Evolutionary conservation across 306 rosid genomes (phyloP).

Genomic region (Quercus alba): DNA sequence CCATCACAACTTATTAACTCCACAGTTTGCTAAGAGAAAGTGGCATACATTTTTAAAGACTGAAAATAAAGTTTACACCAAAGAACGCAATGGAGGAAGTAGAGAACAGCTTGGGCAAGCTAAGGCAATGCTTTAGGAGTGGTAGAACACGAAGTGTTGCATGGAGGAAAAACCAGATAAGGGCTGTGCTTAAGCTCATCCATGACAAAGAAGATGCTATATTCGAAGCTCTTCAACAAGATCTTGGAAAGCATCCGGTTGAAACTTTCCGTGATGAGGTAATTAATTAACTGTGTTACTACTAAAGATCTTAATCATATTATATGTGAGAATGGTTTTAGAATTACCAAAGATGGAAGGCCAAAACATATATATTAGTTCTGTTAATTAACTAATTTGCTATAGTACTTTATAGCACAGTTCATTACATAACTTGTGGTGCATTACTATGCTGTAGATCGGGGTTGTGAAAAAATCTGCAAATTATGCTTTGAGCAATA

Average conservation of each 20-base stretch:
- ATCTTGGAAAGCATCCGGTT: conserved; percentile 82
- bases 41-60: neutral
- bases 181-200: conserved; percentile 48
- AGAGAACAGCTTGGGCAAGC: conserved; percentile 35
- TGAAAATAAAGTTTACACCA: neutral
- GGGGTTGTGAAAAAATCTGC: conserved; percentile 70
- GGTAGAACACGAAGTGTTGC: conserved; percentile 51
- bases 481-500: conserved; percentile 28
- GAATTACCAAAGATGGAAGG: neutral
- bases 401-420: neutral
- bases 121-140: conserved; percentile 55
- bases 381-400: neutral
- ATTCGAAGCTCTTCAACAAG: conserved; percentile 55
- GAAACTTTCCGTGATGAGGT: conserved; percentile 90
- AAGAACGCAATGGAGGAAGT: conserved; percentile 20
- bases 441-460: conserved; percentile 35
- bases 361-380: neutral
- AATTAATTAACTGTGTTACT: neutral
- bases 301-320: too few relatives aligned
- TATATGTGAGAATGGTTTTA: neutral
- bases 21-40: too few relatives aligned
- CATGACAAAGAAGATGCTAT: conserved; percentile 55
- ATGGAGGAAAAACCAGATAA: conserved; percentile 83
- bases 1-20: too few relatives aligned
- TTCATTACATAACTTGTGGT: neutral